Evolutionary conservation across 352 stramenopile species (phyloP).

Genomic region (Pythium coloratum): DNA sequence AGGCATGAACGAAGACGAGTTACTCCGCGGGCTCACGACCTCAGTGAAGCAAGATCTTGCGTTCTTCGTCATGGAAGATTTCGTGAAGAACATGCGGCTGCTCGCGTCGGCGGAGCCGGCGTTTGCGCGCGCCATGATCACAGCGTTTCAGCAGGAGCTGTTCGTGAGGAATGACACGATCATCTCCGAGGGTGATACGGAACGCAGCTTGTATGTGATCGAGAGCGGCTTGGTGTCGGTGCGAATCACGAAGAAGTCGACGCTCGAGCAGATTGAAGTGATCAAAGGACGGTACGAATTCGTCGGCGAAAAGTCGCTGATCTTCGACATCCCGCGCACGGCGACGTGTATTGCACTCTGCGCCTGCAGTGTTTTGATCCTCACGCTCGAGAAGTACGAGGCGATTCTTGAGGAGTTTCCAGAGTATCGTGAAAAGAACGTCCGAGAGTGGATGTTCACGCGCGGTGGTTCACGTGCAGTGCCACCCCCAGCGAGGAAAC

Average conservation of each 20-base stretch:
- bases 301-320: conserved; percentile 48
- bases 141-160: conserved; percentile 69
- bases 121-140: conserved; percentile 59
- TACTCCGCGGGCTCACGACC: conserved; percentile 49
- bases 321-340: conserved; percentile 43
- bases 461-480: conserved; percentile 5
- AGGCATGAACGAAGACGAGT: conserved; percentile 56
- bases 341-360: conserved; percentile 44
- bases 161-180: conserved; percentile 78
- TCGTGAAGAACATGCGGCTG: conserved; percentile 59
- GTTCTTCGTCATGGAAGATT: conserved; percentile 58
- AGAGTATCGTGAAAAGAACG: conserved; percentile 48
- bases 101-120: conserved; percentile 59
- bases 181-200: conserved; percentile 60
- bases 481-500: background rate
- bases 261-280: conserved; percentile 29
- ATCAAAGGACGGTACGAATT: conserved; percentile 47
- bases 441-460: conserved; percentile 45
- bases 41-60: conserved; percentile 60
- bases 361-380: conserved; percentile 43
- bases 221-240: conserved; percentile 50
- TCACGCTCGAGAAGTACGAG: conserved; percentile 47
- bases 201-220: conserved; percentile 67
- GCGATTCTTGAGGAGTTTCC: conserved; percentile 47
- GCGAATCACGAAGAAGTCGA: conserved; percentile 25